phyloP scores from a whole-genome alignment of 2,329 filamentous ascomycete species.

The Talaromyces sp. region DNA sequence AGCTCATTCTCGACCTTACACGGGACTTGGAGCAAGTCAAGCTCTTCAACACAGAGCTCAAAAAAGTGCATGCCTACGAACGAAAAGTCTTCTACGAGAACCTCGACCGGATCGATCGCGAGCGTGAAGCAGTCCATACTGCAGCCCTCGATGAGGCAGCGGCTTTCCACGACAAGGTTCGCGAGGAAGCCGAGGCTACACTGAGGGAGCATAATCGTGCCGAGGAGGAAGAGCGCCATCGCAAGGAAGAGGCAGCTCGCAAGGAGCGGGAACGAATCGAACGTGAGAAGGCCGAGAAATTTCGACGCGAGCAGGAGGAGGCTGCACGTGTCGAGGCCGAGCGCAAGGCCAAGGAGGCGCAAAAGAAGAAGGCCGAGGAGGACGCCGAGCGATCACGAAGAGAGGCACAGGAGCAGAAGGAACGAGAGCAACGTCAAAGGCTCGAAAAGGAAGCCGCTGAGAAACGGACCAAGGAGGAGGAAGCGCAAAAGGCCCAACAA shows the following conservation, averaged over 20 bases:
- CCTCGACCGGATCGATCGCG: constrained; percentile 64
- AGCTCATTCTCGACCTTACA: constrained; percentile 45
- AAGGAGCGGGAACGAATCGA: constrained; percentile 38
- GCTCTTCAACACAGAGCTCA: constrained; percentile 47
- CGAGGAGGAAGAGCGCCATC: constrained; percentile 41
- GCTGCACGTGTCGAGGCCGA: constrained; percentile 44
- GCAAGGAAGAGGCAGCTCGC: constrained; percentile 40
- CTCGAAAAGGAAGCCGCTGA: constrained; percentile 34
- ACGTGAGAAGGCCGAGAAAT: constrained; percentile 35
- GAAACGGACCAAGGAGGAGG: constrained; percentile 37
- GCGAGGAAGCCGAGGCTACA: constrained; percentile 57
- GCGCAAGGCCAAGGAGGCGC: constrained; percentile 45
- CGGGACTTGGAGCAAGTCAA: constrained; percentile 45
- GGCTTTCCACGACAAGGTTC: constrained; percentile 67
- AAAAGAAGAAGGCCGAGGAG: neutral
- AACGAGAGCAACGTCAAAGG: constrained; percentile 38
- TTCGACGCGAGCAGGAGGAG: constrained; percentile 39
- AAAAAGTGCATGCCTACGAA: constrained; percentile 48
- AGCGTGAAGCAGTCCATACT: constrained; percentile 65
- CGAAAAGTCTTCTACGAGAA: constrained; percentile 55
- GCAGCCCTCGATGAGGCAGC: constrained; percentile 68
- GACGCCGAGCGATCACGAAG: constrained; percentile 32
- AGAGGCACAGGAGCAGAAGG: constrained; percentile 34
- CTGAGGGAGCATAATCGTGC: constrained; percentile 51
- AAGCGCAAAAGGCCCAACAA: constrained; percentile 31